These are phyloP conservation scores for Akanthomyces uredinophilus DNA, from an alignment of 2,329 filamentous ascomycete species.

Conservation along the genomic window DNA sequence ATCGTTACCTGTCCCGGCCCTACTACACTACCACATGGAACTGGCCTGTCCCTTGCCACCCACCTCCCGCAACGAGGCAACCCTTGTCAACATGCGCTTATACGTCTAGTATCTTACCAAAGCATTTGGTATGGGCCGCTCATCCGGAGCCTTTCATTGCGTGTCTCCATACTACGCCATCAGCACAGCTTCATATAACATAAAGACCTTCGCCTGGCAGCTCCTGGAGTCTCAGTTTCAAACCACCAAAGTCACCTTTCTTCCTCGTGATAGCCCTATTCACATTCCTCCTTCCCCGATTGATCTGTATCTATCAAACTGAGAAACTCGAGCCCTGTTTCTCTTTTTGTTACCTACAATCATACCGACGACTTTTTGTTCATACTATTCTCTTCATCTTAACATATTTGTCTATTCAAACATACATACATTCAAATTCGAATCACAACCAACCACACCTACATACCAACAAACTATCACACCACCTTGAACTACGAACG, in stretches of 20 bases:
- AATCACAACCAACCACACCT: neutral
- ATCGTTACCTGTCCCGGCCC: neutral
- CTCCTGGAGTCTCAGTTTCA: neutral
- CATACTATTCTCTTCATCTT: constrained; percentile 6
- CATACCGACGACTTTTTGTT: constrained; percentile 11
- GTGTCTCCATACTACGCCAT: neutral
- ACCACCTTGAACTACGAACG: neutral
- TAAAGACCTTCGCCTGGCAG: constrained; percentile 9
- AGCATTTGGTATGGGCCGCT: constrained; percentile 15
- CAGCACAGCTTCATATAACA: constrained; percentile 8
- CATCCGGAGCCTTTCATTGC: constrained; percentile 8
- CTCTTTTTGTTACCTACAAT: constrained; percentile 14
- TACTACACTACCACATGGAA: constrained; percentile 11
- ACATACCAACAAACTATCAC: neutral
- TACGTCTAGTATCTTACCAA: constrained; percentile 14
- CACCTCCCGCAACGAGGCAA: neutral
- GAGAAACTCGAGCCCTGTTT: constrained; percentile 15
- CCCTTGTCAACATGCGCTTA: constrained; percentile 13
- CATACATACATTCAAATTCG: neutral
- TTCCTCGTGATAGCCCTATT: constrained; percentile 6
- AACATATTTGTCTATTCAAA: constrained; percentile 7
- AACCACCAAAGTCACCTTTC: constrained; percentile 13
- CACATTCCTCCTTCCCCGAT: neutral
- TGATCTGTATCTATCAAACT: constrained; percentile 12
- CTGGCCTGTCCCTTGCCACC: neutral